Conservation (phyloP, 306 rosid species). For the Sicyos baderoa region DNA sequence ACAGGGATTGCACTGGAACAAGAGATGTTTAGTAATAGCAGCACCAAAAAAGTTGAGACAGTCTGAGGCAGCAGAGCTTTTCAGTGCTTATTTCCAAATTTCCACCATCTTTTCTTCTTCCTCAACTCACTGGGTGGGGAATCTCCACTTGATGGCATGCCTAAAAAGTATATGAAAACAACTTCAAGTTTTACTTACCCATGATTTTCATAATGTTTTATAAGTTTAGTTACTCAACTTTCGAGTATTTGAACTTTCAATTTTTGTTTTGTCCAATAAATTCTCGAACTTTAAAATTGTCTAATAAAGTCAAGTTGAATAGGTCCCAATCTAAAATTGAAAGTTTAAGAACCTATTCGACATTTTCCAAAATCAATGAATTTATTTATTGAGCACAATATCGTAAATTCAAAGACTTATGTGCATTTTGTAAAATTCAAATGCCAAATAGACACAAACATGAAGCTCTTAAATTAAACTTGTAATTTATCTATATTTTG, state of each 20-base stretch:
- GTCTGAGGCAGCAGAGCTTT: background rate
- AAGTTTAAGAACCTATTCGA: no score
- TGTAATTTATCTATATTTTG: no score
- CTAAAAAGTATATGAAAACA: constrained; percentile 23
- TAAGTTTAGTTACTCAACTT: background rate
- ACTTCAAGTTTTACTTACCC: background rate
- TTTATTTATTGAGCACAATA: no score
- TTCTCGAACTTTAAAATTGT: no score
- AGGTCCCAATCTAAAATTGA: no score
- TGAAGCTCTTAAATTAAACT: no score
- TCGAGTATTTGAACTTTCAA: background rate
- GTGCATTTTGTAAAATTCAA: no score
- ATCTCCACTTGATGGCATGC: constrained; percentile 27
- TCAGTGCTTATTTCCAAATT: constrained; percentile 54
- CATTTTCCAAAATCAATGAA: no score
- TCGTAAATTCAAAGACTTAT: no score
- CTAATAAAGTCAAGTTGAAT: no score
- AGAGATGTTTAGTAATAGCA: background rate
- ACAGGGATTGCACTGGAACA: background rate
- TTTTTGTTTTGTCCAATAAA: no score
- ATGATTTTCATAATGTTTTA: background rate
- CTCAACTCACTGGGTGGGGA: constrained; percentile 44
- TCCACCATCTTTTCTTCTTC: constrained; percentile 83
- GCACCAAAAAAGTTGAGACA: background rate
- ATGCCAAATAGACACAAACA: no score